Conservation (phyloP, 768 basidiomycete genomes). For the Hortiboletus flavorubellus region DNA sequence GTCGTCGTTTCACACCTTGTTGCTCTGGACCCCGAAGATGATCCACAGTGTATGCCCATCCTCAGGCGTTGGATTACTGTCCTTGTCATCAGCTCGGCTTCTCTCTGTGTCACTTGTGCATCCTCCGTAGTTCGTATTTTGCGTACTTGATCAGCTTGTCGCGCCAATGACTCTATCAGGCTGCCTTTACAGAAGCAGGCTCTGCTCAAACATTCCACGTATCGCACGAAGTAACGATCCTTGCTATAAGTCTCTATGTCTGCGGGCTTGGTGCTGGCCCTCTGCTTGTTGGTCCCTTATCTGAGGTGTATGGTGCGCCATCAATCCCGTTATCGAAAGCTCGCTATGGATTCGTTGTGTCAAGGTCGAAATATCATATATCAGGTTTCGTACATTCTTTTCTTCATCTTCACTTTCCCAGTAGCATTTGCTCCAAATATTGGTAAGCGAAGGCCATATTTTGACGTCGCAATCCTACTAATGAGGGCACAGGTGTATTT, state of each 20-base stretch:
- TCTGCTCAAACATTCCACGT: conserved; percentile 52
- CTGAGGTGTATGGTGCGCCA: conserved; percentile 33
- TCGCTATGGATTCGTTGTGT: not conserved
- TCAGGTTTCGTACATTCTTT: conserved; percentile 52
- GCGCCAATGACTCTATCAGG: conserved; percentile 32
- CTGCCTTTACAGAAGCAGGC: conserved; percentile 60
- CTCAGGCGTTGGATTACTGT: conserved; percentile 49
- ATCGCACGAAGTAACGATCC: conserved; percentile 48
- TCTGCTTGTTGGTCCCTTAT: conserved; percentile 41
- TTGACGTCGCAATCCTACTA: not conserved
- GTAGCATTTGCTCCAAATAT: conserved; percentile 71
- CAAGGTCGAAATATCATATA: conserved; percentile 65
- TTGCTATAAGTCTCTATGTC: conserved; percentile 46
- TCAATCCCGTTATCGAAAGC: not conserved
- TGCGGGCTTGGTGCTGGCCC: conserved; percentile 34
- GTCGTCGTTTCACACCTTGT: conserved; percentile 27
- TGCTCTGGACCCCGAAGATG: conserved; percentile 38
- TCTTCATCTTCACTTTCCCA: conserved; percentile 65
- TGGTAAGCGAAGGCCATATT: conserved; percentile 30
- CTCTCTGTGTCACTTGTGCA: conserved; percentile 51
- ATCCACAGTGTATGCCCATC: conserved; percentile 40
- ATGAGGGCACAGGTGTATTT: conserved; percentile 43
- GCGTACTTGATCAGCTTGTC: not conserved
- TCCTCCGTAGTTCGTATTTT: conserved; percentile 50
- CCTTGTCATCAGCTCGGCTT: conserved; percentile 42